These are phyloP conservation scores for Exsudoporus frostii DNA, from an alignment of 768 basidiomycete species.

Conservation along the genomic window DNA sequence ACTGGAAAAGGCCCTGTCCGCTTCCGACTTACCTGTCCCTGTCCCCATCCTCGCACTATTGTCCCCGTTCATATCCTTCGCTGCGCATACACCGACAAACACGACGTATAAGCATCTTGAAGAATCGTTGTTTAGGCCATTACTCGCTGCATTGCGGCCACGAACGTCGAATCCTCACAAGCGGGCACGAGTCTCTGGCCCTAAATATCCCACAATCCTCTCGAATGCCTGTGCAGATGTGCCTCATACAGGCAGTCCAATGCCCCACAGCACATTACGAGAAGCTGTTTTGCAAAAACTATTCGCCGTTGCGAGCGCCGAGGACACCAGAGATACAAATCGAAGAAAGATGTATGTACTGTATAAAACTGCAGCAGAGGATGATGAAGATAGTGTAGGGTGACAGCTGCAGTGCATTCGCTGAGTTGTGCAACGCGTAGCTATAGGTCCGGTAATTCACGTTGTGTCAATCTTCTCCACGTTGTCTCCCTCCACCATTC, in stretches of 20 bases:
- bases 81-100: constrained; percentile 61
- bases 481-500: constrained; percentile 95
- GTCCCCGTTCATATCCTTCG: constrained; percentile 67
- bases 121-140: constrained; percentile 62
- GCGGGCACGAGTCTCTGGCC: constrained; percentile 33
- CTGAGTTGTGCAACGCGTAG: not conserved
- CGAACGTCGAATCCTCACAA: constrained; percentile 45
- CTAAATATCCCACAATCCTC: constrained; percentile 42
- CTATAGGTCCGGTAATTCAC: constrained; percentile 77
- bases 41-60: constrained; percentile 56
- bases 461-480: constrained; percentile 76
- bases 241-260: constrained; percentile 37
- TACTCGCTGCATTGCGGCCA: constrained; percentile 53
- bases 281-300: constrained; percentile 56
- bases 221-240: constrained; percentile 52
- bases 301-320: constrained; percentile 71
- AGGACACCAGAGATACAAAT: constrained; percentile 74
- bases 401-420: constrained; percentile 8
- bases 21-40: constrained; percentile 30
- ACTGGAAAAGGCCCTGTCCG: constrained; percentile 62
- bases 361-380: constrained; percentile 65
- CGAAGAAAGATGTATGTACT: constrained; percentile 80
- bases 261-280: constrained; percentile 40
- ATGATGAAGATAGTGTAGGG: constrained; percentile 34
- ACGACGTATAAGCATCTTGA: constrained; percentile 74